Conservation (phyloP, 768 basidiomycete genomes). For the Kockovaella imperatae region DNA sequence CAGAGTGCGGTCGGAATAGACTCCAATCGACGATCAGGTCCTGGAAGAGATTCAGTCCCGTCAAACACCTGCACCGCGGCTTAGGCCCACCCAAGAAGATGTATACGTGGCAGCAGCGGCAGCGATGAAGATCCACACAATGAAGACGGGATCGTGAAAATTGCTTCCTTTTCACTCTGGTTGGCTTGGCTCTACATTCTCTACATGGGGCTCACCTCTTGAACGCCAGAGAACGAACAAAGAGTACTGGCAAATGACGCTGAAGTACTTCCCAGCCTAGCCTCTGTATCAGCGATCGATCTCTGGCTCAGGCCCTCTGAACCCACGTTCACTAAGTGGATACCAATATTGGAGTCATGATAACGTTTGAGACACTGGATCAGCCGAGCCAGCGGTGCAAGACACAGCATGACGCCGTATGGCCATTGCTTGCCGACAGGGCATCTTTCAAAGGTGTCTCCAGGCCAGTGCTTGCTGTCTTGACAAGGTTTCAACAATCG, state of each 20-base stretch:
- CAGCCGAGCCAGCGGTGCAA: conserved; percentile 70
- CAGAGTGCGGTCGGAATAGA: conserved; percentile 55
- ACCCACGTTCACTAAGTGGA: conserved; percentile 81
- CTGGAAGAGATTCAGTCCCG: conserved; percentile 61
- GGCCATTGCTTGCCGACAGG: conserved; percentile 23
- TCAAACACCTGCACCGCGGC: background rate
- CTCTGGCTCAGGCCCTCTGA: background rate
- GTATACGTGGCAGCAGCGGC: conserved; percentile 63
- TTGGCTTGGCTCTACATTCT: background rate
- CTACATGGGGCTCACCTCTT: conserved; percentile 47
- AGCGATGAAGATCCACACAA: conserved; percentile 61
- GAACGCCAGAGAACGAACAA: conserved; percentile 75
- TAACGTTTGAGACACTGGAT: conserved; percentile 84
- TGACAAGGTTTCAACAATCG: no score
- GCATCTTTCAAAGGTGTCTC: conserved; percentile 19
- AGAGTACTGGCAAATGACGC: conserved; percentile 58
- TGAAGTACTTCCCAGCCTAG: conserved; percentile 76
- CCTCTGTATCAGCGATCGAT: background rate
- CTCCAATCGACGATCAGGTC: conserved; percentile 92
- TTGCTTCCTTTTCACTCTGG: conserved; percentile 41
- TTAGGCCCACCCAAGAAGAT: conserved; percentile 61
- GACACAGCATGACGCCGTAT: conserved; percentile 30
- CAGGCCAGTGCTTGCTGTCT: conserved; percentile 33
- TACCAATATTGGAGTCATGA: conserved; percentile 59
- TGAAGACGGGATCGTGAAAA: conserved; percentile 52